Evolutionary conservation across 768 basidiomycete genomes (phyloP), one percentile per base, ranked within the genome.

Genomic region (Boletus rufocinnamomeus): DNA sequence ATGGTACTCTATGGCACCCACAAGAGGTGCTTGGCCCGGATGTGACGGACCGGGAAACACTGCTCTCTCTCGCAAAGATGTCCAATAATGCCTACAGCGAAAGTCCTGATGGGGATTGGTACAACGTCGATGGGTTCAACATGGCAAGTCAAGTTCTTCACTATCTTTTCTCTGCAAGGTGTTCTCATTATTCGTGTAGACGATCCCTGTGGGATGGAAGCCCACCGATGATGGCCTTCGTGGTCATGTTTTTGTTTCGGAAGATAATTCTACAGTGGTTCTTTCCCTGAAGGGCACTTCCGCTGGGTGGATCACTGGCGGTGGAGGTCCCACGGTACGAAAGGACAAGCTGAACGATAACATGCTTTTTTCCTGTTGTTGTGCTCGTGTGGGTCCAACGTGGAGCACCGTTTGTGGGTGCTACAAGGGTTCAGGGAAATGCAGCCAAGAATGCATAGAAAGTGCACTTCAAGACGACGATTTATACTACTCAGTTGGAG

Each of bases 321-420:
- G 84, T 19, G 88, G 90, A 3, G 93, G 94, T 6, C 87, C 91
- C 14, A 97, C 95, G 10, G 81, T 84, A 41, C 82, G 80, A 67
- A 97, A 90, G 73, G 96, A 98, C 77, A 96, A 95, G 75, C 74
- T 88, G 57, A 98, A 98, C 74, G 95, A 98, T 66, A 98, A 96
- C 68, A 76, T 95, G n/a, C 76, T 98, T 35, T 96, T 96, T 76
- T 89, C 93, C 5, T 98, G 96, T 74, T 98, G 96, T 72, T 98
- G 96, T 67, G 95, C 94, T 2, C 82, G 90, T 8, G 91, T 98
- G n/a, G 93, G 91, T 35, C 91, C 93, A 53, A 92, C 92, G 0
- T 98, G 96, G 96, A 85, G 83, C 21, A 81, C 96, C 0, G 96
- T 97, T 1, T 98, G 96, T 70, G 88, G 84, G 50, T 98, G 96